Evolutionary conservation across 176 grass and related monocot genomes (phyloP).

Genomic region (sorghum (Sorghum bicolor)): Sorghum_bicolor_NCBIv3 NC_012874.2:62686001-62686500

Average conservation of each 20-base stretch:
- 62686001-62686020: not conserved
- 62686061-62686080: slow-evolving; percentile 64
- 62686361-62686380: slow-evolving; percentile 29
- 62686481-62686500: not conserved
- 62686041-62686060: slow-evolving; percentile 14
- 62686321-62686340: slow-evolving; percentile 35
- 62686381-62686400: not conserved
- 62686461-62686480: not conserved
- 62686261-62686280: slow-evolving; percentile 33
- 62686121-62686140: slow-evolving; percentile 24
- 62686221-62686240: slow-evolving; percentile 31
- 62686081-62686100: slow-evolving; percentile 90
- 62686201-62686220: slow-evolving; percentile 43
- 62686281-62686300: slow-evolving; percentile 43
- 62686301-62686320: slow-evolving; percentile 32
- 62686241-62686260: slow-evolving; percentile 10
- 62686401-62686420: slow-evolving; percentile 17
- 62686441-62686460: slow-evolving; percentile 32
- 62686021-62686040: not conserved
- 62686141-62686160: slow-evolving; percentile 76
- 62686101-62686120: slow-evolving; percentile 62
- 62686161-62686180: slow-evolving; percentile 48
- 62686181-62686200: not conserved
- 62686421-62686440: slow-evolving; percentile 29
- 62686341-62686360: not conserved